phyloP scores from a whole-genome alignment of 148 eudicot species.

The Polygonum aviculare region DNA sequence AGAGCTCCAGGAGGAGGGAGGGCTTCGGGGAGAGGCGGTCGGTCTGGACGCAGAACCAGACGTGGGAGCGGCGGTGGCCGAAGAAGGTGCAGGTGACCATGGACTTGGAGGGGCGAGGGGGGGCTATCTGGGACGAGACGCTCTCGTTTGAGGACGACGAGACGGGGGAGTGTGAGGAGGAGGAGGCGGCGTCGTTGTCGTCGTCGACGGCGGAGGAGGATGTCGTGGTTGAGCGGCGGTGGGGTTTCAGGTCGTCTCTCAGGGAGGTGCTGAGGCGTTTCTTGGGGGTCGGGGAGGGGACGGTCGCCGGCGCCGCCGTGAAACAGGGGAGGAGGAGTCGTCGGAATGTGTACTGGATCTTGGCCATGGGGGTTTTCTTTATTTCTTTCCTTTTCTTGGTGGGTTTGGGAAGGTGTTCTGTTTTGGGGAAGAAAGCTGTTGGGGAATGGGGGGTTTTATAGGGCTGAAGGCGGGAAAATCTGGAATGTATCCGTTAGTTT shows the following conservation, averaged over 20 bases:
- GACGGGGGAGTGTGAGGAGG: neutral
- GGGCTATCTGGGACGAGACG: slow-evolving; percentile 14
- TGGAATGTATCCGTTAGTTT: neutral
- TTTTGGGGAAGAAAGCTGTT: neutral
- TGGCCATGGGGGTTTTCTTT: slow-evolving; percentile 31
- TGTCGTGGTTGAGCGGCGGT: slow-evolving; percentile 4
- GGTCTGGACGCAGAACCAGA: slow-evolving; percentile 72
- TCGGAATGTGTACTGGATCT: slow-evolving; percentile 54
- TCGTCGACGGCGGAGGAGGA: neutral
- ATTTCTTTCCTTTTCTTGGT: neutral
- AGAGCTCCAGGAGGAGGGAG: slow-evolving; percentile 63
- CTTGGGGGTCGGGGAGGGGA: slow-evolving; percentile 32
- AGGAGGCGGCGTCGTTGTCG: neutral
- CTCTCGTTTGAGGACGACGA: slow-evolving; percentile 15
- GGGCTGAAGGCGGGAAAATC: slow-evolving; percentile 2
- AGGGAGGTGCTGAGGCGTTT: slow-evolving; percentile 70
- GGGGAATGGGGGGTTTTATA: neutral
- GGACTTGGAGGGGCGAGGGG: slow-evolving; percentile 61
- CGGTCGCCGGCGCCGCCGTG: slow-evolving; percentile 21
- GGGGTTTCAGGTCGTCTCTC: slow-evolving; percentile 39
- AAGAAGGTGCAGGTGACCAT: slow-evolving; percentile 82
- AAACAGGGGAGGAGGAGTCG: slow-evolving; percentile 60
- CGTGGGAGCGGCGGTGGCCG: slow-evolving; percentile 72
- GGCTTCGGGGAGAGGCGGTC: slow-evolving; percentile 55
- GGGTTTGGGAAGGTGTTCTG: neutral